phyloP scores from a whole-genome alignment of 306 rosid genomes.

The Cicer judaicum region DNA sequence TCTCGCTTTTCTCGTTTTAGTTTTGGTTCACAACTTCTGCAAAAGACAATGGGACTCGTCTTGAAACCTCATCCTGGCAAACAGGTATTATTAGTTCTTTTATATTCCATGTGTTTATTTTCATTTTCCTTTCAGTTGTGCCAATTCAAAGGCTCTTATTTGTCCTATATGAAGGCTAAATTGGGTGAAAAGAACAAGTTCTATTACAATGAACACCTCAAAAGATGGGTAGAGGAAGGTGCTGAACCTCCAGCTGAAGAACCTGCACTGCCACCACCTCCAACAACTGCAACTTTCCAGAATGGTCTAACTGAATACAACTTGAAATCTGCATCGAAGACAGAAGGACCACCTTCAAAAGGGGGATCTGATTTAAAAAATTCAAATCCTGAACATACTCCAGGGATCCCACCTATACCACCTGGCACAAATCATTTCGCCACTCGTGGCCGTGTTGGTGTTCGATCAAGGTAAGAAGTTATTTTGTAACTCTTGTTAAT shows the following conservation, averaged over 20 bases:
- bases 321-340: constrained; percentile 68
- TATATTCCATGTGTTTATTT: constrained; percentile 9
- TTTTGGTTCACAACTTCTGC: constrained; percentile 79
- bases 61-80: constrained; percentile 72
- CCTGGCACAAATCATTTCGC: constrained; percentile 78
- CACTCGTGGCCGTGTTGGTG: constrained; percentile 73
- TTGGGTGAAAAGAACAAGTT: constrained; percentile 89
- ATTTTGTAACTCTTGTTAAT: constrained; percentile 24
- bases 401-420: constrained; percentile 88
- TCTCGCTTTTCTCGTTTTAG: constrained; percentile 81
- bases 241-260: constrained; percentile 77
- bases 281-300: constrained; percentile 68
- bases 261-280: constrained; percentile 79
- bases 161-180: constrained; percentile 69
- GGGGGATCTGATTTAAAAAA: constrained; percentile 50
- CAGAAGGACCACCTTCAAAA: constrained; percentile 54
- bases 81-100: constrained; percentile 63
- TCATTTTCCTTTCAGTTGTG: neutral
- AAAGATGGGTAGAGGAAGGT: constrained; percentile 97
- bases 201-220: constrained; percentile 84
- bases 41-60: constrained; percentile 80
- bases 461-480: constrained; percentile 75
- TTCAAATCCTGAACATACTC: constrained; percentile 52
- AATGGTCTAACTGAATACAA: constrained; percentile 71
- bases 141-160: constrained; percentile 36